These are phyloP conservation scores for Mycena vulgaris DNA, from an alignment of 768 basidiomycete genomes.

Conservation along the genomic window DNA sequence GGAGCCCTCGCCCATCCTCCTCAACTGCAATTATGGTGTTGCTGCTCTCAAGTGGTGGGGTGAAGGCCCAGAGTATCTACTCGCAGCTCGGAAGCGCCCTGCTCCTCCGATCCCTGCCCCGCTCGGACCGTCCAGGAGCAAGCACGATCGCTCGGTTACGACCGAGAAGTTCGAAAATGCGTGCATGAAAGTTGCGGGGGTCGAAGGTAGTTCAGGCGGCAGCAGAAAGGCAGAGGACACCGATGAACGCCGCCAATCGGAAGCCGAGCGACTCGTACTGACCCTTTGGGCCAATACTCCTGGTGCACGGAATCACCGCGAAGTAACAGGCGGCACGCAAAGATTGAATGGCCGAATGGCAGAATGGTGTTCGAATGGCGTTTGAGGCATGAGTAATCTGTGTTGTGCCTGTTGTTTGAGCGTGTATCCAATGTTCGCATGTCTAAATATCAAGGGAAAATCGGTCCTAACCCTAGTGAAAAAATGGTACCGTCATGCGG, in stretches of 20 bases:
- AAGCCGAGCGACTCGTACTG: slow-evolving; percentile 4
- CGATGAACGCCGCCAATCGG: slow-evolving; percentile 2
- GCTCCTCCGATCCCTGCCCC: slow-evolving; percentile 2
- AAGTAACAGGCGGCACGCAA: background rate
- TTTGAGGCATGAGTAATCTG: too few species aligned
- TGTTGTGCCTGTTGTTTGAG: too few species aligned
- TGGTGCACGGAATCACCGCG: background rate
- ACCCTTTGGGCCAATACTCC: slow-evolving; percentile 8
- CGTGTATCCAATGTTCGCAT: too few species aligned
- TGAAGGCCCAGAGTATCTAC: background rate
- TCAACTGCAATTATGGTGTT: slow-evolving; percentile 36
- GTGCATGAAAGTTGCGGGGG: too few species aligned
- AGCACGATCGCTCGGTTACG: too few species aligned
- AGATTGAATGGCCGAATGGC: slow-evolving; percentile 13
- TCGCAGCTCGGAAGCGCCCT: slow-evolving; percentile 20
- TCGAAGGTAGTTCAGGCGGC: too few species aligned
- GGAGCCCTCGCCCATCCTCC: slow-evolving; percentile 12
- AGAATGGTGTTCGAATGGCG: background rate
- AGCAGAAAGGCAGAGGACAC: background rate
- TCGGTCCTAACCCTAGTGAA: too few species aligned
- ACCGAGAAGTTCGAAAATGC: too few species aligned
- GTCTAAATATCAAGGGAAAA: too few species aligned
- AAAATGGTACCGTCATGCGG: too few species aligned
- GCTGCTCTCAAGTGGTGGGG: slow-evolving; percentile 36
- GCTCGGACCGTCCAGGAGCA: too few species aligned